These are phyloP conservation scores for Parafenestella ontariensis DNA, from an alignment of 2,329 filamentous ascomycete genomes.

Conservation along the genomic window DNA sequence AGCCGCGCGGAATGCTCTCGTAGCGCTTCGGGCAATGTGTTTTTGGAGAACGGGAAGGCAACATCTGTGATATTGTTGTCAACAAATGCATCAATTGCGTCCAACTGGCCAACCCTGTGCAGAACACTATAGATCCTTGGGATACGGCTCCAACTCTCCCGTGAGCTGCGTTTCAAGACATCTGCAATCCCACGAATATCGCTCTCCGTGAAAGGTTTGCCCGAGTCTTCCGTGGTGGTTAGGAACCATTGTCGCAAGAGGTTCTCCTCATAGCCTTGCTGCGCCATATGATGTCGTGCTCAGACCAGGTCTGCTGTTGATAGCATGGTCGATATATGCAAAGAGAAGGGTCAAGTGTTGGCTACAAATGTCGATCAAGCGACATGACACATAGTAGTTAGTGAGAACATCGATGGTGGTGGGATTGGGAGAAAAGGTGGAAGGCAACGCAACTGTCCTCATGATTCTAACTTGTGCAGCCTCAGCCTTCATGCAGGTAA, in stretches of 20 bases:
- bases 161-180: constrained; percentile 8
- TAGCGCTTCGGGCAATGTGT: constrained; percentile 10
- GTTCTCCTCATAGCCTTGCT: constrained; percentile 10
- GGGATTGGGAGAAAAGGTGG: background rate
- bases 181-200: constrained; percentile 17
- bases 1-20: constrained; percentile 1
- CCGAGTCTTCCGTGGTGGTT: background rate
- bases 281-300: background rate
- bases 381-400: background rate
- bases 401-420: background rate
- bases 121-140: constrained; percentile 24
- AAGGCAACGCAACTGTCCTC: background rate
- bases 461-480: background rate
- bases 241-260: constrained; percentile 9
- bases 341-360: background rate
- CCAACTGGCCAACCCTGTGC: constrained; percentile 13
- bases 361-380: background rate
- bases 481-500: background rate
- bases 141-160: constrained; percentile 15
- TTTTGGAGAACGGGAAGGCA: constrained; percentile 17
- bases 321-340: background rate
- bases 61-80: constrained; percentile 11
- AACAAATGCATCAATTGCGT: constrained; percentile 16
- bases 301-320: background rate
- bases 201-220: constrained; percentile 7